Evolutionary conservation across 2,329 filamentous ascomycete genomes (phyloP).

Genomic region (Neospermospora avenae): DNA sequence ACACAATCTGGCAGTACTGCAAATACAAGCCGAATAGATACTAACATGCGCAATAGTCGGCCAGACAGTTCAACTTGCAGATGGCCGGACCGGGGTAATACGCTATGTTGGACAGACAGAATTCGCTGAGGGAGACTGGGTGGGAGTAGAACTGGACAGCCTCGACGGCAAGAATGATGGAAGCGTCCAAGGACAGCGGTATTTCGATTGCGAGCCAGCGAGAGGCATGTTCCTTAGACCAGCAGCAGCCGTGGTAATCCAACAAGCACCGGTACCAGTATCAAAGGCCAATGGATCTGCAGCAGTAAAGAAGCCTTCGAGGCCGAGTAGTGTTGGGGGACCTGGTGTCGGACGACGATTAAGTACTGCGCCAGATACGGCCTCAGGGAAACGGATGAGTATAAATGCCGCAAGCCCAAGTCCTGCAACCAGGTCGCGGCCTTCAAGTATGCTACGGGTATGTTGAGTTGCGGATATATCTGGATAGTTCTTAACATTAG

Average conservation of each 20-base stretch:
- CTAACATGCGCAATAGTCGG: conserved; percentile 34
- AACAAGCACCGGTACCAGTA: conserved; percentile 45
- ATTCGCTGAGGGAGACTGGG: conserved; percentile 81
- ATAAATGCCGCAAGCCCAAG: conserved; percentile 71
- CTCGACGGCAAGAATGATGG: conserved; percentile 91
- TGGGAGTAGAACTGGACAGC: conserved; percentile 84
- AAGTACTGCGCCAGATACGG: conserved; percentile 49
- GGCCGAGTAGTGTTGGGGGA: conserved; percentile 45
- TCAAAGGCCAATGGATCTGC: conserved; percentile 31
- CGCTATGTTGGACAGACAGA: conserved; percentile 77
- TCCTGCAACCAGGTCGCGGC: conserved; percentile 57
- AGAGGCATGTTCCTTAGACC: conserved; percentile 83
- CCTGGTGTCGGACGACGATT: conserved; percentile 38
- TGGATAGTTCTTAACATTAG: not conserved
- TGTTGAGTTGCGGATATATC: conserved; percentile 29
- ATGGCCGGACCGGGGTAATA: conserved; percentile 73
- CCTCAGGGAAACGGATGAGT: conserved; percentile 61
- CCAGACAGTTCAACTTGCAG: conserved; percentile 62
- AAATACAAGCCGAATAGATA: not conserved
- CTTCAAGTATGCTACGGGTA: conserved; percentile 56
- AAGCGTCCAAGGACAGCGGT: conserved; percentile 79
- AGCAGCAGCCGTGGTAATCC: conserved; percentile 59
- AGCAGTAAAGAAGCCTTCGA: conserved; percentile 34
- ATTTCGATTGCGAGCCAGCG: conserved; percentile 80
- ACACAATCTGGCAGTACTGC: not conserved